A percentile compares a stretch with the other conserved stretches of the same genome.
Conservation (phyloP, 139 green algal species). For the Chlamydomonas schloesseri region DNA sequence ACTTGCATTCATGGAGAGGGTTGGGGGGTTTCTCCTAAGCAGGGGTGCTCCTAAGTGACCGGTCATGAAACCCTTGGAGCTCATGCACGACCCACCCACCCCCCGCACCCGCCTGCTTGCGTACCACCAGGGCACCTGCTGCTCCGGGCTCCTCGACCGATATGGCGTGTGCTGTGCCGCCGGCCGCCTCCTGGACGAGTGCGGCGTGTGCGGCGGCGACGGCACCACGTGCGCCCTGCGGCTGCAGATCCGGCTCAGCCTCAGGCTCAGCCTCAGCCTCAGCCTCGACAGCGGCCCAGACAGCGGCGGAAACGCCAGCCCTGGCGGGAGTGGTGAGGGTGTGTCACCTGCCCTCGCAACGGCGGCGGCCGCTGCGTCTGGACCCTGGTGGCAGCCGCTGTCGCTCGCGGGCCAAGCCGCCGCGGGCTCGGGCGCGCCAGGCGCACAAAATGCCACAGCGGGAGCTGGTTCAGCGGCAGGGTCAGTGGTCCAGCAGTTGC, state of each 20-base stretch:
- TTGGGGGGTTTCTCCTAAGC: background rate
- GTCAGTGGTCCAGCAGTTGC: background rate
- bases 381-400: background rate
- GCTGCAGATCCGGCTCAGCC: constrained; percentile 20
- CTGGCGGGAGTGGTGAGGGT: no score
- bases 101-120: no score
- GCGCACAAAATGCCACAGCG: background rate
- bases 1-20: no score
- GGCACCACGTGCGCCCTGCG: constrained; percentile 61
- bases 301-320: background rate
- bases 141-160: constrained; percentile 62
- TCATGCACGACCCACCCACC: background rate
- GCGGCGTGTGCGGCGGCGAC: constrained; percentile 77
- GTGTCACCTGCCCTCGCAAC: no score
- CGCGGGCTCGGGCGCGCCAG: no score
- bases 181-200: constrained; percentile 72
- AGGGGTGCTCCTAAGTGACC: background rate
- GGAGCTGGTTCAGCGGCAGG: background rate
- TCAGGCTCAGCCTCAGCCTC: constrained; percentile 5
- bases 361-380: no score
- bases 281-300: background rate
- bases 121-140: constrained; percentile 64
- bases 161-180: constrained; percentile 73
- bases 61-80: background rate
- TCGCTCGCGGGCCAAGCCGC: no score